A percentile compares a stretch with the other conserved stretches of the same genome.
Conservation (phyloP, 1,284 basidiomycete genomes). For the Mycena sp. region DNA sequence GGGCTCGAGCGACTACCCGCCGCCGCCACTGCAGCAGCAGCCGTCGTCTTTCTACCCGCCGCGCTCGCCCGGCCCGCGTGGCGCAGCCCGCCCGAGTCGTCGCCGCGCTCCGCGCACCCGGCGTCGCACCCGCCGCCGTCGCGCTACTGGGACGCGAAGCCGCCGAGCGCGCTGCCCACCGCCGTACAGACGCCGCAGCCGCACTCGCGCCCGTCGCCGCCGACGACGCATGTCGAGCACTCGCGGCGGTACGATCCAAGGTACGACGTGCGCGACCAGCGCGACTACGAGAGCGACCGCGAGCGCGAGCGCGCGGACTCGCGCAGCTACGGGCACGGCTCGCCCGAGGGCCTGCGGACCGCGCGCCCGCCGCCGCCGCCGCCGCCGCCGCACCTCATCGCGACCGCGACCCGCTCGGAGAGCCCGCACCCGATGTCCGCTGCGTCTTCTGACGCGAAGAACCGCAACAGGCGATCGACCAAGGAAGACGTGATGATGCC, state of each 20-base stretch:
- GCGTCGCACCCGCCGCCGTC: constrained; percentile 24
- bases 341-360: constrained; percentile 45
- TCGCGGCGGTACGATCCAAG: constrained; percentile 27
- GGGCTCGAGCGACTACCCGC: constrained; percentile 53
- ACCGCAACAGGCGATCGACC: constrained; percentile 40
- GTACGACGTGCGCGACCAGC: constrained; percentile 25
- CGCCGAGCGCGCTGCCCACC: constrained; percentile 37
- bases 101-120: constrained; percentile 61
- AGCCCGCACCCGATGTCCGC: constrained; percentile 30
- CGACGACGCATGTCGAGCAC: constrained; percentile 36
- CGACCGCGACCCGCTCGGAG: constrained; percentile 36
- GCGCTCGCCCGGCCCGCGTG: constrained; percentile 48
- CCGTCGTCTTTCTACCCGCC: constrained; percentile 47
- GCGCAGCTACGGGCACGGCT: constrained; percentile 18
- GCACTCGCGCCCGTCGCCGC: constrained; percentile 44
- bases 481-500: constrained; percentile 34
- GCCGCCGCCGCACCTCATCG: constrained; percentile 13
- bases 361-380: constrained; percentile 35
- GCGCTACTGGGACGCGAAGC: constrained; percentile 56
- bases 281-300: constrained; percentile 11
- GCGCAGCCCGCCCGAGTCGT: constrained; percentile 61
- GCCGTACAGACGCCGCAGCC: constrained; percentile 40
- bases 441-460: constrained; percentile 44
- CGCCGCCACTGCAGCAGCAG: constrained; percentile 34
- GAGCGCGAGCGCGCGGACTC: constrained; percentile 17